Evolutionary conservation across 1,139 yeast species (phyloP), one percentile per base, ranked within the genome.

Genomic region (Nakaseomyces sp.): DNA sequence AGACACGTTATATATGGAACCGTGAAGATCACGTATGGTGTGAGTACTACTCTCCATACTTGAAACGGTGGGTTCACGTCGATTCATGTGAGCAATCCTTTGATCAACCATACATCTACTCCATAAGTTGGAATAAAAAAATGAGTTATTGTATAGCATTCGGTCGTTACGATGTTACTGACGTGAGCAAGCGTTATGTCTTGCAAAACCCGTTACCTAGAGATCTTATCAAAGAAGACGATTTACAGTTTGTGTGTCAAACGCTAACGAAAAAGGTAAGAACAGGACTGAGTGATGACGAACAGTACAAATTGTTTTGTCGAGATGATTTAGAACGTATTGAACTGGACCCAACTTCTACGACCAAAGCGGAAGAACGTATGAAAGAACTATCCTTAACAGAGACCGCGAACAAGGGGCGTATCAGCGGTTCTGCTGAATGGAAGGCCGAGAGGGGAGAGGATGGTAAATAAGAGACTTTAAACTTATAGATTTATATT

Each of bases 11-110:
- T 58, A 70, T 88, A 2, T 85, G 94, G 94, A 88, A 88, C 60
- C 69, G 75, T 4, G 98, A 89, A 59, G 97, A 89, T 58, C 98
- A 89, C 60, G 96, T 86, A 0, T 89, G 97, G 98, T 82, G 94
- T 55, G 98, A 89, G 59, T 81, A 83, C 53, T 89, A 77, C 60
- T 84, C 95, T 1, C 63, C 58, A 0, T 58, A 66, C 17, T 69
- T 76, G 50, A 61, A 71, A 41, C 66, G 88, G 45, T 89, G 97
- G 97, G 72, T 88, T 22, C 97, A 89, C 61, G 69, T 85, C 22
- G 98, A 89, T 56, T 77, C 89, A 4, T 89, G 97, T 60, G 98
- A 89, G 56, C 82, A 79, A 35, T 80, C 87, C 0, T 86, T 72
- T 64, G 95, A 89, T 60, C 78, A 85, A 50, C 96, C 97, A 0